Conservation (phyloP, 352 stramenopile genomes). For the Phytophthora pisi region DNA sequence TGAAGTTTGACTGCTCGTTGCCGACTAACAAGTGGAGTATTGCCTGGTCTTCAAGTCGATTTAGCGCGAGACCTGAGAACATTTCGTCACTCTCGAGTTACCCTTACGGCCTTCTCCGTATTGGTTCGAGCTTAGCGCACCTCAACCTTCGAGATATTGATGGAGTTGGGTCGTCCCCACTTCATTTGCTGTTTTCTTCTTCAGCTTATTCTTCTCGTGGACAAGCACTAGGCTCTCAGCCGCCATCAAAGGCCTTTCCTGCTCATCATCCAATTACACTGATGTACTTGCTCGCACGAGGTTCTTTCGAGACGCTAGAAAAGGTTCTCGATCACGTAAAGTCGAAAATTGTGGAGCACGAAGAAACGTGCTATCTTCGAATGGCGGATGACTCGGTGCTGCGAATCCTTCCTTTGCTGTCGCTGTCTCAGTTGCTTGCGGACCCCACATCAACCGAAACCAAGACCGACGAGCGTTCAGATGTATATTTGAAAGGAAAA, state of each 20-base stretch:
- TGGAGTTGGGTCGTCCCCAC: slow-evolving; percentile 19
- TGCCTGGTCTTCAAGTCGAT: slow-evolving; percentile 66
- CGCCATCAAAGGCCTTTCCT: slow-evolving; percentile 32
- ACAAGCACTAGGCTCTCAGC: slow-evolving; percentile 14
- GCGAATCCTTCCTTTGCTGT: slow-evolving; percentile 53
- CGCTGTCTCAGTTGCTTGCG: slow-evolving; percentile 55
- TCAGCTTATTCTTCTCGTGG: background rate
- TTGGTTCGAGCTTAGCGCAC: slow-evolving; percentile 60
- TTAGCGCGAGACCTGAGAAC: slow-evolving; percentile 54
- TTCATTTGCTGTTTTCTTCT: slow-evolving; percentile 17
- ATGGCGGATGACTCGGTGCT: slow-evolving; percentile 70
- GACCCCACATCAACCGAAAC: slow-evolving; percentile 20
- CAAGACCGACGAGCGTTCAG: slow-evolving; percentile 48
- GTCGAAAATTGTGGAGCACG: slow-evolving; percentile 60
- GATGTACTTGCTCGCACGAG: slow-evolving; percentile 71
- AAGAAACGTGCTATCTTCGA: slow-evolving; percentile 79
- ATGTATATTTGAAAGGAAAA: slow-evolving; percentile 52
- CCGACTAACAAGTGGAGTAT: slow-evolving; percentile 58
- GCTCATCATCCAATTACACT: slow-evolving; percentile 67
- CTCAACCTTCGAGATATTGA: slow-evolving; percentile 66
- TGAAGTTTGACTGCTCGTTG: slow-evolving; percentile 55
- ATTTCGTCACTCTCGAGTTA: slow-evolving; percentile 62
- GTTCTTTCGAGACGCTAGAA: slow-evolving; percentile 69
- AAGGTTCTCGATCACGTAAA: slow-evolving; percentile 63
- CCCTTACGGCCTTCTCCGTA: slow-evolving; percentile 50